Evolutionary conservation across 441 rosid genomes (phyloP).

Genomic region (Pelargonium cotyledonis): DNA sequence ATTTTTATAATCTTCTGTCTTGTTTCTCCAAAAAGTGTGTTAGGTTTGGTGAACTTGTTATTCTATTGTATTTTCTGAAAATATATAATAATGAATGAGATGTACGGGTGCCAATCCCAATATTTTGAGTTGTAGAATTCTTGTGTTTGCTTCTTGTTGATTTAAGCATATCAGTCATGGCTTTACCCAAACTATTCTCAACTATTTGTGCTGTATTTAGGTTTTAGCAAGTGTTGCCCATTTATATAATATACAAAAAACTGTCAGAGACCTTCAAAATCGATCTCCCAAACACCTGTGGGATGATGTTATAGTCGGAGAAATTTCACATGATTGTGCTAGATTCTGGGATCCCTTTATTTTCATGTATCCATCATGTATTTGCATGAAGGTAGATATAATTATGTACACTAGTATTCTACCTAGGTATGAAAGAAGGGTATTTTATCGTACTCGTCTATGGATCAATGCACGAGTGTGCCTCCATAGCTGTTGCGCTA

Average conservation of each 20-base stretch:
- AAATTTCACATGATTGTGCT: no score
- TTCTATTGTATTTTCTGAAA: conserved; percentile 1
- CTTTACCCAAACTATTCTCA: not conserved
- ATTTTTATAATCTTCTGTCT: no score
- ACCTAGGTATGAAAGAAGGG: not conserved
- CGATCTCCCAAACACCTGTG: no score
- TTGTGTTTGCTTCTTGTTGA: not conserved
- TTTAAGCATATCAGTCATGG: not conserved
- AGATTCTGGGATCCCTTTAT: not conserved
- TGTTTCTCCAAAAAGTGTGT: not conserved
- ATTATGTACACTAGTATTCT: not conserved
- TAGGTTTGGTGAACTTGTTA: not conserved
- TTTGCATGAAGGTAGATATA: not conserved
- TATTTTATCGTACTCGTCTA: conserved; percentile 24
- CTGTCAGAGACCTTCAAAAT: no score
- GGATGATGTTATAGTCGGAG: no score
- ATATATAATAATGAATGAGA: conserved; percentile 11
- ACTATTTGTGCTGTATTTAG: not conserved
- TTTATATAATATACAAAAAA: no score
- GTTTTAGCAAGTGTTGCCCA: no score
- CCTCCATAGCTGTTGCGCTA: conserved; percentile 57
- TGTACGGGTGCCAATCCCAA: conserved; percentile 17
- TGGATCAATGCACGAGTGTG: conserved; percentile 51
- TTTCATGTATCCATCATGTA: not conserved
- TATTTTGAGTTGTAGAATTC: not conserved